These are phyloP conservation scores for Fusarium oligoseptatum DNA, from an alignment of 2,329 filamentous ascomycete genomes.

Conservation along the genomic window DNA sequence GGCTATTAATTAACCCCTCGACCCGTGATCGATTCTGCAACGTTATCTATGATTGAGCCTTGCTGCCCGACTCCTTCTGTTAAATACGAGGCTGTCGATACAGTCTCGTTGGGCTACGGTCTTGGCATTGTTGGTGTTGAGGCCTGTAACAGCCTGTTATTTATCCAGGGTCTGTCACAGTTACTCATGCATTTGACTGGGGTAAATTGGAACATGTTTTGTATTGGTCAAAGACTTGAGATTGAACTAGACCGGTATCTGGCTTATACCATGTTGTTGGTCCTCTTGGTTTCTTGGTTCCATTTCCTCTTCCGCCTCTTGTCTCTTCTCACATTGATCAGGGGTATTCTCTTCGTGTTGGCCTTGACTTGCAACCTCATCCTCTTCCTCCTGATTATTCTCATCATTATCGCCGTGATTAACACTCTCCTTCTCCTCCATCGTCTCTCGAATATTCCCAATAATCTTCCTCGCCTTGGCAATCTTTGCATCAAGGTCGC, in stretches of 20 bases:
- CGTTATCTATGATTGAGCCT: not conserved
- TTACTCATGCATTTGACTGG: not conserved
- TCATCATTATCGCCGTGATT: not conserved
- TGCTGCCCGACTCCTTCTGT: not conserved
- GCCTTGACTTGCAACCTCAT: not conserved
- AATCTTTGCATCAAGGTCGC: slow-evolving; percentile 34
- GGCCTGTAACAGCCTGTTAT: not conserved
- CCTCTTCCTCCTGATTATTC: not conserved
- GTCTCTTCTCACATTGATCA: not conserved
- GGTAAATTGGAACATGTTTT: not conserved
- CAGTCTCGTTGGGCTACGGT: not conserved
- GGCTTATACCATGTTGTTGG: not conserved
- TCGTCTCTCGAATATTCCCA: slow-evolving; percentile 14
- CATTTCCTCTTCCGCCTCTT: not conserved
- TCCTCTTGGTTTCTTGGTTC: not conserved
- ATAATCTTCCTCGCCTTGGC: slow-evolving; percentile 29
- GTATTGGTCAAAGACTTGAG: not conserved
- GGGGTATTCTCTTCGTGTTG: not conserved
- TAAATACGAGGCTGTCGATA: not conserved
- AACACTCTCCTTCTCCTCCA: slow-evolving; percentile 3
- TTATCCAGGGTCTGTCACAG: not conserved
- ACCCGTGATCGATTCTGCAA: not conserved
- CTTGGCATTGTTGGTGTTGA: not conserved
- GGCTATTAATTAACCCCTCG: slow-evolving; percentile 10
- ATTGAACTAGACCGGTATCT: not conserved